Conservation (phyloP, 1,139 yeast species). For the Pichia inconspicua region DNA sequence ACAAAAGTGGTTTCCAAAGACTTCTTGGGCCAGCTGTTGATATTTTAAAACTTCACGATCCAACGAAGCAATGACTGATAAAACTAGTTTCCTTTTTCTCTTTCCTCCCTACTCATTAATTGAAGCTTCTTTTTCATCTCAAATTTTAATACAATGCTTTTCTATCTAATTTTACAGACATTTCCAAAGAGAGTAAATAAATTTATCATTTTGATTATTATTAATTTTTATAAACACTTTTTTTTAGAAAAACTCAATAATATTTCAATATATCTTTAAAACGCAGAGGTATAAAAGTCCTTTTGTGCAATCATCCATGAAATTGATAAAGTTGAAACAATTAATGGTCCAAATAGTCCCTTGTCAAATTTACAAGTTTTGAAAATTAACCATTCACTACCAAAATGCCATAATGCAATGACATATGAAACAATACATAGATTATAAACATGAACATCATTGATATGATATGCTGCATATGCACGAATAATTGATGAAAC, state of each 20-base stretch:
- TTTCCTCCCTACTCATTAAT: not conserved
- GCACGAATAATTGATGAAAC: conserved; percentile 77
- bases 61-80: conserved; percentile 37
- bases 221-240: too few relatives aligned
- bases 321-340: conserved; percentile 43
- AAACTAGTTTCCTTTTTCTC: not conserved
- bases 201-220: too few relatives aligned
- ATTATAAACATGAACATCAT: conserved; percentile 63
- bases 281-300: conserved; percentile 27
- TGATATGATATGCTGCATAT: conserved; percentile 76
- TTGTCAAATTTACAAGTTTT: conserved; percentile 77
- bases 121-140: not conserved
- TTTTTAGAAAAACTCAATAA: too few relatives aligned
- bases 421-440: conserved; percentile 76
- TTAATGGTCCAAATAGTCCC: conserved; percentile 82
- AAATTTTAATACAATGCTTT: not conserved
- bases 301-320: conserved; percentile 42
- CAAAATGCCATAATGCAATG: conserved; percentile 79
- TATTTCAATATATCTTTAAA: not conserved
- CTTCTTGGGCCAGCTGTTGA: conserved; percentile 86
- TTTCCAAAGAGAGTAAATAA: too few relatives aligned
- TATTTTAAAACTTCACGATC: conserved; percentile 74
- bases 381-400: conserved; percentile 73
- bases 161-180: not conserved
- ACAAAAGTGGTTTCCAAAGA: conserved; percentile 88